Evolutionary conservation across 1,139 yeast species (phyloP).

Genomic region (Pichia sp.): DNA sequence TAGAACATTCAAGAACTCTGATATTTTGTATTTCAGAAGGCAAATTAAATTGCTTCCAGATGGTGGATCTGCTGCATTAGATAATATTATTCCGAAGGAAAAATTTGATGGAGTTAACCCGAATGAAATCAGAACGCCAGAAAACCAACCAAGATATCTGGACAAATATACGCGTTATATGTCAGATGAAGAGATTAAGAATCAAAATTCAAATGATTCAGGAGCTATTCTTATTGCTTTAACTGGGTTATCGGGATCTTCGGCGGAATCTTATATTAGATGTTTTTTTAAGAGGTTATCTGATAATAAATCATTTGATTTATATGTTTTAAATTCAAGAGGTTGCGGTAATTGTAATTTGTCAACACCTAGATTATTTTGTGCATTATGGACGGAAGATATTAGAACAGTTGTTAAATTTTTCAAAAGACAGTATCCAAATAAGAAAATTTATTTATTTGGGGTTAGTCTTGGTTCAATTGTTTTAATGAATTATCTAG

Average conservation of each 20-base stretch:
- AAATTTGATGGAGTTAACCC: constrained; percentile 38
- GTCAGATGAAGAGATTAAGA: constrained; percentile 42
- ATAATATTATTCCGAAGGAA: constrained; percentile 54
- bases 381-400: constrained; percentile 71
- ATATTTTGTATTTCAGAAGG: constrained; percentile 69
- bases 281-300: constrained; percentile 42
- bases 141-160: constrained; percentile 52
- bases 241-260: constrained; percentile 91
- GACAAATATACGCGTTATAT: constrained; percentile 72
- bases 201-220: constrained; percentile 24
- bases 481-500: constrained; percentile 70
- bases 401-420: constrained; percentile 48
- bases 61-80: constrained; percentile 69
- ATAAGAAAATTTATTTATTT: constrained; percentile 64
- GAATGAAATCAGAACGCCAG: constrained; percentile 36
- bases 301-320: constrained; percentile 41
- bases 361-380: constrained; percentile 67
- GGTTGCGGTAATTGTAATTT: constrained; percentile 84
- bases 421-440: constrained; percentile 54
- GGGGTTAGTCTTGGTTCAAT: constrained; percentile 92
- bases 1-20: constrained; percentile 47
- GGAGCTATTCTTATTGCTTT: constrained; percentile 63
- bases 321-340: constrained; percentile 70
- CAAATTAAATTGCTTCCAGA: constrained; percentile 57
- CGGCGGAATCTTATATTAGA: constrained; percentile 82